These are phyloP conservation scores for Cryptococcus sp. DNA, from an alignment of 1,284 basidiomycete genomes.

Conservation along the genomic window DNA sequence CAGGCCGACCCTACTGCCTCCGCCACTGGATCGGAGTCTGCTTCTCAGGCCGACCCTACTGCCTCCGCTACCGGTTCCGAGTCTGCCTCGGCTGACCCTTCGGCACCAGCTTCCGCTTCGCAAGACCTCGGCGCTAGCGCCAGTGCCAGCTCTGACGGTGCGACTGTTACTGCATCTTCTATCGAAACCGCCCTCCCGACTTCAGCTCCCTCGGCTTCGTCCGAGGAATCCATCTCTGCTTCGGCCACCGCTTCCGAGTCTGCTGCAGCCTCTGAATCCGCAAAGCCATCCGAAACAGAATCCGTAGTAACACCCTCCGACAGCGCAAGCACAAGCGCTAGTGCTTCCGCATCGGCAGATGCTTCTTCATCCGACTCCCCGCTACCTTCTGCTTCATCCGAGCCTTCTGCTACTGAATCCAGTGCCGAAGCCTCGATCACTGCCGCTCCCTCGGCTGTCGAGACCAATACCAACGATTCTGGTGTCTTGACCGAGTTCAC, in stretches of 20 bases:
- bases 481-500: constrained; percentile 34
- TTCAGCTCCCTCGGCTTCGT: constrained; percentile 1
- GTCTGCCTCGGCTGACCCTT: background rate
- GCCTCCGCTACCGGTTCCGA: constrained; percentile 4
- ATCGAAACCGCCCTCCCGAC: background rate
- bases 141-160: constrained; percentile 2
- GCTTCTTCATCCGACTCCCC: background rate
- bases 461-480: constrained; percentile 29
- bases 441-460: constrained; percentile 9
- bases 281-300: background rate
- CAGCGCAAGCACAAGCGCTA: background rate
- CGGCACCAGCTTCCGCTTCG: background rate
- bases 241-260: constrained; percentile 5
- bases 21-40: background rate
- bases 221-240: constrained; percentile 1
- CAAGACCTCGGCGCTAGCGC: background rate
- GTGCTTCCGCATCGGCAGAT: background rate
- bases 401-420: constrained; percentile 4
- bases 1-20: background rate
- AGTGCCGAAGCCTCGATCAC: constrained; percentile 7
- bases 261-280: constrained; percentile 5
- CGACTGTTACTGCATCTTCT: background rate
- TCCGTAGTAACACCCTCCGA: background rate
- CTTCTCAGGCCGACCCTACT: background rate
- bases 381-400: constrained; percentile 2